Evolutionary conservation across 306 rosid genomes (phyloP), one percentile per base, ranked within the genome.

Genomic region (Lotus japonicus): DNA sequence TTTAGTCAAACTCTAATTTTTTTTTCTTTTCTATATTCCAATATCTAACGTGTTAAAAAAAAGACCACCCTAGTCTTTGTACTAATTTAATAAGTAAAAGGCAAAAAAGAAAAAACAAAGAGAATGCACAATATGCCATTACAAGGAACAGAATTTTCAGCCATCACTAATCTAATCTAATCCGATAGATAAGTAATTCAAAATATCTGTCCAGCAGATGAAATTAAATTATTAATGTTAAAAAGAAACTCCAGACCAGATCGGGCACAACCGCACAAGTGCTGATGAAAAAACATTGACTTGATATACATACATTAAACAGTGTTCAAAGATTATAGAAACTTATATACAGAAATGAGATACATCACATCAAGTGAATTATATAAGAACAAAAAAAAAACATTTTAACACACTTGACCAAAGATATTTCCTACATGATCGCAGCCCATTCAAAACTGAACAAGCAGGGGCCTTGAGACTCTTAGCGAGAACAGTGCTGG

Each of bases 281-380:
- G 67, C 77, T 42, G 57, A 7, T 6, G 78, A 5, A 9, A 56
- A 51, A 61, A 63, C 39, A 68, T 41, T 52, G 56, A 71, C 75
- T 42, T 72, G 46, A 45, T 64, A 64, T 55, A 61, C 77, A 77
- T 72, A 75, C 70, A 74, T 73, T 76, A 66, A 72, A 62, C 77
- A 75, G 68, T 60, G 59, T 55, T 44, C 51, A 49, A 70, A 38
- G 51, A 80, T 67, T 31, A 74, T 68, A 73, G n/a, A 13, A 69
- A 64, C 79, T 80, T 86, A 83, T 88, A 55, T 86, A 86, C 91
- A 88, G 76, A 75, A 72, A 60, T 35, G 73, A 66, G 66, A 63
- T 23, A 61, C 55, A 69, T 36, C 61, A 54, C 58, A 68, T 65
- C 52, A 56, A 63, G 80, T 74, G 53, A 66, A 82, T 36, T 74